These are phyloP conservation scores for Dipteronia sinensis DNA, from an alignment of 345 rosid genomes.

Conservation along the genomic window DNA sequence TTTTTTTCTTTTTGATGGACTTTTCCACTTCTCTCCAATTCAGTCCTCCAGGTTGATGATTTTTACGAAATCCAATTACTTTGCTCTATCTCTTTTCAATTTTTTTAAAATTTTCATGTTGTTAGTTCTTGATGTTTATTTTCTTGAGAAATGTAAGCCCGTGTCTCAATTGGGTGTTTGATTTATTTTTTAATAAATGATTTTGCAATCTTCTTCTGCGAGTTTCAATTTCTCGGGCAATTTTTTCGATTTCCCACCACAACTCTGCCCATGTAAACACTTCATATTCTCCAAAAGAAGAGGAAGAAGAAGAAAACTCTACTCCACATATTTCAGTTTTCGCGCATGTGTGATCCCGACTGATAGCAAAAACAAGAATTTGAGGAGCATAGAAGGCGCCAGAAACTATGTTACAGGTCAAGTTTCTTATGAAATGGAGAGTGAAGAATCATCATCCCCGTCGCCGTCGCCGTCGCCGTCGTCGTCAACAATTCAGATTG, in stretches of 20 bases:
- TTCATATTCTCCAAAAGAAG: constrained; percentile 24
- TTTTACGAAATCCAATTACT: too few relatives aligned
- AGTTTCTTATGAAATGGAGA: constrained; percentile 53
- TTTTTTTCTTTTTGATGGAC: background rate
- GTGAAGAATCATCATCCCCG: constrained; percentile 28
- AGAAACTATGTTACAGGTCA: constrained; percentile 43
- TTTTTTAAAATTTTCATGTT: too few relatives aligned
- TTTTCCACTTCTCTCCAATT: constrained; percentile 18
- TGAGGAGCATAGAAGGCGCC: constrained; percentile 37
- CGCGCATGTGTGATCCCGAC: constrained; percentile 42
- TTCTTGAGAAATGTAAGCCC: too few relatives aligned
- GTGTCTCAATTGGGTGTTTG: constrained; percentile 17
- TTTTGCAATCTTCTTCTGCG: constrained; percentile 49
- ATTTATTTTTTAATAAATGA: constrained; percentile 41
- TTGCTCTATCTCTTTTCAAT: constrained; percentile 1
- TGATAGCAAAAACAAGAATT: constrained; percentile 22
- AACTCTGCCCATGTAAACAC: constrained; percentile 44
- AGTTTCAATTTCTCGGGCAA: constrained; percentile 30
- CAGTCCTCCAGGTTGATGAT: constrained; percentile 10
- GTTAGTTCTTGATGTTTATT: too few relatives aligned
- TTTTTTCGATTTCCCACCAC: background rate
- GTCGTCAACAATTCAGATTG: constrained; percentile 26
- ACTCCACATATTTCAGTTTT: constrained; percentile 29
- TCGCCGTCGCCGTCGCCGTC: background rate
- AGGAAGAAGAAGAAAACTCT: constrained; percentile 19